These are phyloP conservation scores for Pseudogymnoascus sp. DNA, from an alignment of 2,329 filamentous ascomycete genomes.

Conservation along the genomic window DNA sequence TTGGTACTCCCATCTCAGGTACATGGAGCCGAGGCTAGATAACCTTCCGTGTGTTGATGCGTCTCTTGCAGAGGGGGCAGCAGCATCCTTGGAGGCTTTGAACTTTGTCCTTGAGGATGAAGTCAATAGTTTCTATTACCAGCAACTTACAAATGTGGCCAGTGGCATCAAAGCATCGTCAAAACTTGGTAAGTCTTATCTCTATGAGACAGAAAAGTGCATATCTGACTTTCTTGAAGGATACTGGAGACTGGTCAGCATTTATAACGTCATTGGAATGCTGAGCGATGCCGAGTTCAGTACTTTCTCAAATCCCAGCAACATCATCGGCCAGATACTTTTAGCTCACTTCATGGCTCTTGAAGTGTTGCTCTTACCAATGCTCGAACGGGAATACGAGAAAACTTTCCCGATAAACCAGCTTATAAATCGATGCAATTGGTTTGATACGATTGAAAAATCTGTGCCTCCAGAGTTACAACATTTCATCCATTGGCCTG, in stretches of 20 bases:
- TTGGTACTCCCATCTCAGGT: slow-evolving; percentile 32
- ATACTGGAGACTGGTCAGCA: slow-evolving; percentile 34
- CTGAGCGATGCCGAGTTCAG: slow-evolving; percentile 35
- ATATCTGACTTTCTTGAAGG: slow-evolving; percentile 19
- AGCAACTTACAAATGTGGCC: slow-evolving; percentile 38
- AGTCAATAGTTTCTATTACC: slow-evolving; percentile 40
- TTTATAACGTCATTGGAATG: slow-evolving; percentile 34
- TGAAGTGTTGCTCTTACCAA: slow-evolving; percentile 36
- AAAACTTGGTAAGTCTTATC: slow-evolving; percentile 18
- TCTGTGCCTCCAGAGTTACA: slow-evolving; percentile 6
- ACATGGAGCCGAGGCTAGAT: slow-evolving; percentile 39
- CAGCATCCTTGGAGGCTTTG: slow-evolving; percentile 35
- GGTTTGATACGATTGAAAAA: slow-evolving; percentile 11
- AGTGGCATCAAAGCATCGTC: slow-evolving; percentile 20
- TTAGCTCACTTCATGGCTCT: slow-evolving; percentile 40
- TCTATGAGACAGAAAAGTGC: background rate
- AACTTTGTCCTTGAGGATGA: slow-evolving; percentile 33
- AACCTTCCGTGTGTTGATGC: slow-evolving; percentile 37
- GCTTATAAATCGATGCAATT: slow-evolving; percentile 11
- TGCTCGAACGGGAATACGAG: slow-evolving; percentile 26
- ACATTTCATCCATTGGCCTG: slow-evolving; percentile 17
- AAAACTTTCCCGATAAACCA: slow-evolving; percentile 12
- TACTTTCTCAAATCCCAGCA: slow-evolving; percentile 34
- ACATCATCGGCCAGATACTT: slow-evolving; percentile 34
- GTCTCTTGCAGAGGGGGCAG: slow-evolving; percentile 40